Conservation (phyloP, 192 early-diverging fungal species). For the Diversispora eburnea region DNA sequence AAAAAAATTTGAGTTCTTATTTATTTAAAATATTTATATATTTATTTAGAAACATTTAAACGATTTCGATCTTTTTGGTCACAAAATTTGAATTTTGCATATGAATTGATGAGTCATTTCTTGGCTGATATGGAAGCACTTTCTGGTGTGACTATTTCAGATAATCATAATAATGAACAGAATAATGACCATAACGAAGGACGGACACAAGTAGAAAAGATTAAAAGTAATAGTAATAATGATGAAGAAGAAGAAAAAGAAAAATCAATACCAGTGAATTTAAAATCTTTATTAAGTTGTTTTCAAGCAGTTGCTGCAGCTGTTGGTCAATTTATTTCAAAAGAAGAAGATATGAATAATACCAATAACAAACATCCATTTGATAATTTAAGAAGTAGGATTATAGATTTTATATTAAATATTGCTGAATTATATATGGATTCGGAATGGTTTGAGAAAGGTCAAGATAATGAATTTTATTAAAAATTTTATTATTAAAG, state of each 20-base stretch:
- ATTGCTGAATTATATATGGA: slow-evolving; percentile 33
- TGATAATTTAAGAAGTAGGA: slow-evolving; percentile 31
- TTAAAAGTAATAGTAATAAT: no score
- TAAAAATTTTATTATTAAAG: slow-evolving; percentile 15
- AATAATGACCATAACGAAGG: no score
- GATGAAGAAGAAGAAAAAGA: no score
- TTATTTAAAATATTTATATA: neutral
- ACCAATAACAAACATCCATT: slow-evolving; percentile 16
- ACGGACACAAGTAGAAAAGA: no score
- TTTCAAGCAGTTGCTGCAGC: slow-evolving; percentile 32
- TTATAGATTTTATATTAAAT: slow-evolving; percentile 35
- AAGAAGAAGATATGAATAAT: neutral
- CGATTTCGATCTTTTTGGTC: slow-evolving; percentile 47
- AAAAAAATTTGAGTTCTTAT: no score
- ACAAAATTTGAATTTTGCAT: slow-evolving; percentile 41
- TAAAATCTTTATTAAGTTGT: slow-evolving; percentile 29
- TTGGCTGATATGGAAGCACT: slow-evolving; percentile 47
- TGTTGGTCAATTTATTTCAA: slow-evolving; percentile 13
- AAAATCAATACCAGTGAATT: no score
- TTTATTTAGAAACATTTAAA: slow-evolving; percentile 40
- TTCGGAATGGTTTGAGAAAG: slow-evolving; percentile 41
- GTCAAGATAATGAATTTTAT: slow-evolving; percentile 29
- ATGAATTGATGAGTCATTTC: slow-evolving; percentile 53
- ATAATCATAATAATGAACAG: no score
- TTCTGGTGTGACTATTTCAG: slow-evolving; percentile 2